Percentiles rank a stretch among this genome's conserved stretches.
Conservation (phyloP, 768 basidiomycete genomes). For the Pisolithus tinctorius region DNA sequence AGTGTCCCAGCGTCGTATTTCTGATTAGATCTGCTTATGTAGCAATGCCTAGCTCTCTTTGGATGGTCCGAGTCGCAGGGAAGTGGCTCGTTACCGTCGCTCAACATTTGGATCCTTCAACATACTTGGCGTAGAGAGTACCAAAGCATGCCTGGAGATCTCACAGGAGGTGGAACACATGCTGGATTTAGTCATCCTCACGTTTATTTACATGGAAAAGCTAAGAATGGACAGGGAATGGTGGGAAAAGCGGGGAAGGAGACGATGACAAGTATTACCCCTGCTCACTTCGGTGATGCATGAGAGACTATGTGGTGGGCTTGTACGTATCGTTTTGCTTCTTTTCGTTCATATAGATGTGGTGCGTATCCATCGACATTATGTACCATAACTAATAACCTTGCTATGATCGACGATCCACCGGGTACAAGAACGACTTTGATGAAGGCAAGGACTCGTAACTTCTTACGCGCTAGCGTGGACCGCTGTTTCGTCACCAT, state of each 20-base stretch:
- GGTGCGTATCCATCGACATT: too few species aligned
- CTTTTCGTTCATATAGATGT: background rate
- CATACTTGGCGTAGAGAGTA: constrained; percentile 1
- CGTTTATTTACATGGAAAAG: constrained; percentile 8
- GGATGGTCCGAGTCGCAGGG: background rate
- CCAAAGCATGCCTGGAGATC: constrained; percentile 5
- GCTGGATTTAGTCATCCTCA: constrained; percentile 5
- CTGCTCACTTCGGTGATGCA: background rate
- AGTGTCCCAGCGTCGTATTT: background rate
- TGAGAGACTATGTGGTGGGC: background rate
- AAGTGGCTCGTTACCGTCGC: background rate
- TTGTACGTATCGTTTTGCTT: background rate
- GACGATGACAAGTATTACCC: background rate
- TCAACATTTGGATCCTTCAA: background rate
- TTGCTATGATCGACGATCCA: background rate
- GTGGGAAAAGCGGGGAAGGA: background rate
- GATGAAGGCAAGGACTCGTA: background rate
- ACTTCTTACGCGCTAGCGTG: background rate
- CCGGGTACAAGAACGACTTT: background rate
- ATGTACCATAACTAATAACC: background rate
- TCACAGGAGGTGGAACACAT: constrained; percentile 4
- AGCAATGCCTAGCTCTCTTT: background rate
- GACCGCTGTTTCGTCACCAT: constrained; percentile 4
- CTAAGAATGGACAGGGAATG: constrained; percentile 1
- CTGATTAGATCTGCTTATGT: too few species aligned